Conservation (phyloP, 129 eudicot genomes). For the Heracleum sosnowskyi region DNA sequence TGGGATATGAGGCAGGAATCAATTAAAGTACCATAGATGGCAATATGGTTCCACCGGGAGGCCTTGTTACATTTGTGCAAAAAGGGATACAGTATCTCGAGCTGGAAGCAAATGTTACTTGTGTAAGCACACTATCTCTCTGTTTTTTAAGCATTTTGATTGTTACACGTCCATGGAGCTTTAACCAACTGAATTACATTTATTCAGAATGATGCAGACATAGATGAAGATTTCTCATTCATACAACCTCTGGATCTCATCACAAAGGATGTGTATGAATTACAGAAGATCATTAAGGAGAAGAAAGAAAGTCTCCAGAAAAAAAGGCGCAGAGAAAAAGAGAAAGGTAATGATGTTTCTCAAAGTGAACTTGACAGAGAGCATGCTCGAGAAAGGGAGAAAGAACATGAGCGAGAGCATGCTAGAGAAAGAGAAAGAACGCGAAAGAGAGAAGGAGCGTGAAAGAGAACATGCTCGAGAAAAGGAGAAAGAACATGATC, state of each 20-base stretch:
- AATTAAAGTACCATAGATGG: slow-evolving; percentile 72
- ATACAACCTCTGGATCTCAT: slow-evolving; percentile 88
- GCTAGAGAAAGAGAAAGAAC: slow-evolving; percentile 33
- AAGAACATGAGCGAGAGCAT: slow-evolving; percentile 29
- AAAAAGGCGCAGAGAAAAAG: slow-evolving; percentile 43
- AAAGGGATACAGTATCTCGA: slow-evolving; percentile 95
- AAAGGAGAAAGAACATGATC: slow-evolving; percentile 29
- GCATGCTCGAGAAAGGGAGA: slow-evolving; percentile 45
- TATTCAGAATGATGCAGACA: slow-evolving; percentile 68
- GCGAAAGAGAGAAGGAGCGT: slow-evolving; percentile 31
- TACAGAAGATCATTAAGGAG: slow-evolving; percentile 73
- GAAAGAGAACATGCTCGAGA: slow-evolving; percentile 37
- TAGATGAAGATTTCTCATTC: slow-evolving; percentile 85
- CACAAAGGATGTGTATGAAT: slow-evolving; percentile 72
- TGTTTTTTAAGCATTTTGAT: not conserved
- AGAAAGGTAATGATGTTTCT: slow-evolving; percentile 34
- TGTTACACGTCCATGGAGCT: not conserved
- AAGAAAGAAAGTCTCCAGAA: slow-evolving; percentile 45
- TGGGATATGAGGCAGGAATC: slow-evolving; percentile 85
- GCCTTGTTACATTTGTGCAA: slow-evolving; percentile 83
- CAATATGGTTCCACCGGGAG: slow-evolving; percentile 89
- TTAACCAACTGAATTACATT: slow-evolving; percentile 23
- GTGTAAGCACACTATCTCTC: slow-evolving; percentile 37
- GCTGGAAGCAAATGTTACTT: slow-evolving; percentile 73
- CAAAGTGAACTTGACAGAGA: slow-evolving; percentile 43